phyloP scores from a whole-genome alignment of 1,284 basidiomycete species.

The Omphalotus olearius region DNA sequence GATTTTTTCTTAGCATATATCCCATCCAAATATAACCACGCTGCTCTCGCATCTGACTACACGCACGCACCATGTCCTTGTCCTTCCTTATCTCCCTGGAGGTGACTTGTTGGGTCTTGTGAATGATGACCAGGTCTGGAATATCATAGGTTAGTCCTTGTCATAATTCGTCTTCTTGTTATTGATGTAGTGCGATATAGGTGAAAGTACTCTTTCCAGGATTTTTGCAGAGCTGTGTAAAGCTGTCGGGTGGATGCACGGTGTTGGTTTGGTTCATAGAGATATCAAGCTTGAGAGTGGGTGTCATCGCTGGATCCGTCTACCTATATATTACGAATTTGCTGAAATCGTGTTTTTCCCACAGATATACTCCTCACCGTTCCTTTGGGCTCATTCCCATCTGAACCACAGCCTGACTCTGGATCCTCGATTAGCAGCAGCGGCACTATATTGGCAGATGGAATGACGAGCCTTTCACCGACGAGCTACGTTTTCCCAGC shows the following conservation, averaged over 20 bases:
- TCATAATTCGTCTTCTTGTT: constrained; percentile 3
- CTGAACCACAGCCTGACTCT: neutral
- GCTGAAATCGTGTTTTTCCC: neutral
- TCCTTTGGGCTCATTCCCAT: constrained; percentile 18
- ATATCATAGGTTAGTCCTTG: constrained; percentile 29
- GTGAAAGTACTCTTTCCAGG: constrained; percentile 61
- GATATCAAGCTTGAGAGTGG: constrained; percentile 94
- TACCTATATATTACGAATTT: neutral
- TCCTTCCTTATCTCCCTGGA: constrained; percentile 75
- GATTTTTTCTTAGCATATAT: constrained; percentile 56
- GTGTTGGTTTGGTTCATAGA: constrained; percentile 82
- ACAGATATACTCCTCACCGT: constrained; percentile 59
- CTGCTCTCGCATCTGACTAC: constrained; percentile 77
- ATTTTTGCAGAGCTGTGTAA: constrained; percentile 80
- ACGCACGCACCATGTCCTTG: constrained; percentile 72
- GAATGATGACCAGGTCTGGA: constrained; percentile 50
- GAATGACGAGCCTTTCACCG: constrained; percentile 1
- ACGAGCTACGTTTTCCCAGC: constrained; percentile 8
- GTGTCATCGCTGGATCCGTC: constrained; percentile 26
- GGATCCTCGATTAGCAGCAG: neutral
- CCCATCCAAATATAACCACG: constrained; percentile 80
- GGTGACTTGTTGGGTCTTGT: constrained; percentile 85
- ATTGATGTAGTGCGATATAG: constrained; percentile 13
- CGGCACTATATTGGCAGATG: neutral
- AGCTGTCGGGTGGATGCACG: constrained; percentile 89